Evolutionary conservation across 1,284 basidiomycete genomes (phyloP).

Genomic region (Acaromyces ingoldii): DNA sequence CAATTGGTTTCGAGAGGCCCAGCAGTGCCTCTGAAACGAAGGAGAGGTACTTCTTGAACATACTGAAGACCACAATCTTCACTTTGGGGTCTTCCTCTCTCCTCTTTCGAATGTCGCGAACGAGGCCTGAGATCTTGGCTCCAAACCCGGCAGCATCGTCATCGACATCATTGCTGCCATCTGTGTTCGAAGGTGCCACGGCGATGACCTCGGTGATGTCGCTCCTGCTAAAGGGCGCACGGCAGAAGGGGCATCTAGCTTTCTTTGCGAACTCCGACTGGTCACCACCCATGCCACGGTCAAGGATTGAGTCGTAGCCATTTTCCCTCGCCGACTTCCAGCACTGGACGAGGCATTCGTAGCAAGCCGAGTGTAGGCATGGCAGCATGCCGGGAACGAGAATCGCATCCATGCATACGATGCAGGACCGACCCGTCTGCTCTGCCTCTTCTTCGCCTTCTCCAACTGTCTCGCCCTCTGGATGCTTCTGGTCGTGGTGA

Average conservation of each 20-base stretch:
- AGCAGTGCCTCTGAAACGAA: slow-evolving; percentile 20
- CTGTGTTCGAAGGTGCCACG: slow-evolving; percentile 11
- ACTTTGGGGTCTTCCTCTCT: slow-evolving; percentile 17
- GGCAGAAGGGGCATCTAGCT: slow-evolving; percentile 16
- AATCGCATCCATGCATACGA: slow-evolving; percentile 22
- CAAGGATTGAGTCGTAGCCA: too few relatives aligned
- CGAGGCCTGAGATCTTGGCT: slow-evolving; percentile 33
- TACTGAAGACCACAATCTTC: slow-evolving; percentile 33
- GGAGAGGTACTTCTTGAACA: slow-evolving; percentile 28
- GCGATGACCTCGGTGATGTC: slow-evolving; percentile 21
- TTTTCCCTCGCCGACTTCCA: slow-evolving; percentile 12
- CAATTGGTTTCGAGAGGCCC: slow-evolving; percentile 15
- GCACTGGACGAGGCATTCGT: slow-evolving; percentile 27
- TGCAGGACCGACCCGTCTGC: slow-evolving; percentile 6
- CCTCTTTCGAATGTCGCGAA: slow-evolving; percentile 17
- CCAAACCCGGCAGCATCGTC: slow-evolving; percentile 18
- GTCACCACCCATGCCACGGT: too few relatives aligned
- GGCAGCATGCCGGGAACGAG: slow-evolving; percentile 24
- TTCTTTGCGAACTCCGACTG: too few relatives aligned
- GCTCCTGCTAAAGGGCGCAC: slow-evolving; percentile 12
- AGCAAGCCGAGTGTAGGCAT: slow-evolving; percentile 32
- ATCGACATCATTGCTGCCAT: not conserved
- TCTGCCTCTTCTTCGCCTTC: not conserved
- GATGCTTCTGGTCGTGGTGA: too few relatives aligned
- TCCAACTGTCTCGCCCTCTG: not conserved